phyloP scores from a whole-genome alignment of 441 rosid genomes.

The Manihot esculenta region DNA sequence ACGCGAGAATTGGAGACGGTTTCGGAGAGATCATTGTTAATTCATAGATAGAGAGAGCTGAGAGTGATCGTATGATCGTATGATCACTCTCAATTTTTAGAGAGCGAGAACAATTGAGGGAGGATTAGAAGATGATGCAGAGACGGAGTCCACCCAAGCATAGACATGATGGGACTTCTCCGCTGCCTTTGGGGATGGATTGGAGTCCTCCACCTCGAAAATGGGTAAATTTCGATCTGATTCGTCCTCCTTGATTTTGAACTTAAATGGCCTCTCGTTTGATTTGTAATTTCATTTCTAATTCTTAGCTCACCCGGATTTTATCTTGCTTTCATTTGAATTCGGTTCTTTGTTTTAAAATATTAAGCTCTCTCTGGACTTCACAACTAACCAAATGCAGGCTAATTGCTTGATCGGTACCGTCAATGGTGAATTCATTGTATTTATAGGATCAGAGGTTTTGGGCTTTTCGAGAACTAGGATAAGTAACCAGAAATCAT shows the following conservation, averaged over 20 bases:
- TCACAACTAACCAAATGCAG: not conserved
- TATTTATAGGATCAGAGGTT: not conserved
- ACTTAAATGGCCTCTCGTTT: not conserved
- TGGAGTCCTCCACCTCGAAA: conserved; percentile 98
- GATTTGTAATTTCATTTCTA: not conserved
- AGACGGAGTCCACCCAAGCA: conserved; percentile 97
- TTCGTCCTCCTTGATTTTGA: not conserved
- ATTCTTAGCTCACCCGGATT: too few species aligned
- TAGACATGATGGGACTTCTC: conserved; percentile 96
- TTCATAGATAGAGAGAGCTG: too few species aligned
- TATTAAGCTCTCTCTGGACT: not conserved
- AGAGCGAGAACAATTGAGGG: not conserved
- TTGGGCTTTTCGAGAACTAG: not conserved
- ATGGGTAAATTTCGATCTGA: conserved; percentile 54
- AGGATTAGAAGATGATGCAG: conserved; percentile 48
- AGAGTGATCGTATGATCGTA: conserved; percentile 30
- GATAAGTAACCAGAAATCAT: not conserved
- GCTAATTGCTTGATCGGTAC: not conserved
- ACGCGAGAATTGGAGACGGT: not conserved
- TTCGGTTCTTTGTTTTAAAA: not conserved
- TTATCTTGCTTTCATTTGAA: too few species aligned
- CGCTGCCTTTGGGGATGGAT: conserved; percentile 98
- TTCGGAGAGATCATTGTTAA: not conserved
- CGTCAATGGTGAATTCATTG: not conserved
- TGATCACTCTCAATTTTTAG: conserved; percentile 26